Evolutionary conservation across 345 rosid genomes (phyloP), one percentile per base, ranked within the genome.

Genomic region (Physaria fendleri): DNA sequence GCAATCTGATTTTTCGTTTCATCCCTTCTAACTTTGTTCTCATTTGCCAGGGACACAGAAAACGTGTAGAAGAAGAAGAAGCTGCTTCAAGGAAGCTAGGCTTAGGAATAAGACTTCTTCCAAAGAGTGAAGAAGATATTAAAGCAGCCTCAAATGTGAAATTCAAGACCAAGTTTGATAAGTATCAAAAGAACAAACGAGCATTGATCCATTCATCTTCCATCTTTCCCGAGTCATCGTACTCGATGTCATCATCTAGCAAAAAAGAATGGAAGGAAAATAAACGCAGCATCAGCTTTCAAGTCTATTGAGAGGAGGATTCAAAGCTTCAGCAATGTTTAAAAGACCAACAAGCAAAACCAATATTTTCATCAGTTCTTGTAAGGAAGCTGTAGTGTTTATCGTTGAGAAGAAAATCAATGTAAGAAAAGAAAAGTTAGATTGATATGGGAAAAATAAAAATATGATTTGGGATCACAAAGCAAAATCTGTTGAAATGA

Each of bases 11-110:
- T 8, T 33, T 14, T 4, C 5, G 20, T 0, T 12, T 35, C 55
- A 4, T 61, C 15, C 16, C 27, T 62, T 18, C 25, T 57, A 39
- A 29, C 8, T 10, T 61, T 56, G 1, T 47, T 71, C 17, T 28
- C 17, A 35, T 35, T 35, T 13, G 8, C 53, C 80, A 79, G 93
- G 75, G 70, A 54, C 93, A 90, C 51, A 82, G 85, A 79, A 94
- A 87, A 71, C 82, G 97, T 67, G 81, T 94, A 42, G 77, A 77
- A 14, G 93, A 94, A 70, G 99, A 90, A 71, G 97, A 94, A 71
- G 58, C 76, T 50, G 72, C 75, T 48, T 77, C 90, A 21, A 85
- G 77, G 71, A 90, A 78, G 74, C 53, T 73, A 69, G 99, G 99
- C 15, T 79, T 87, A 17, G 85, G 84, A 57, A 76, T 90, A 65